Evolutionary conservation across 371 early-diverging fungal species (phyloP).

Genomic region (Gilbertella persicaria): DNA sequence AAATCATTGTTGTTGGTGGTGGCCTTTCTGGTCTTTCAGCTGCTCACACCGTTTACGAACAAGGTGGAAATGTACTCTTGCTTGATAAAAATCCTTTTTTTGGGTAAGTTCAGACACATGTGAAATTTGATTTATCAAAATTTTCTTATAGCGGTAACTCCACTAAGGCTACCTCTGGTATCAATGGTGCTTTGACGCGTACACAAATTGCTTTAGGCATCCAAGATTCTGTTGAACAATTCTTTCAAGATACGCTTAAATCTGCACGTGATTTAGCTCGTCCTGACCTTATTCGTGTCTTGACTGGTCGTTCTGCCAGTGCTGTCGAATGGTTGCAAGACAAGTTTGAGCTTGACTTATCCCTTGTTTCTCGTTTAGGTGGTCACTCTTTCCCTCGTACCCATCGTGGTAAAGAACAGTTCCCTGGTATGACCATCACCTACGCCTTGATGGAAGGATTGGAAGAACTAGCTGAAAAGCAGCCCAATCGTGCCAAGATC

Average conservation of each 20-base stretch:
- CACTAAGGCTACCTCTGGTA: slow-evolving; percentile 97
- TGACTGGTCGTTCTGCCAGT: slow-evolving; percentile 81
- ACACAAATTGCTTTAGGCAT: slow-evolving; percentile 68
- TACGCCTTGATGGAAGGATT: slow-evolving; percentile 89
- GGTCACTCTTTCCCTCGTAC: slow-evolving; percentile 90
- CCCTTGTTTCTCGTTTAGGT: slow-evolving; percentile 89
- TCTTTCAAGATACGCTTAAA: slow-evolving; percentile 86
- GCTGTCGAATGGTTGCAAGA: slow-evolving; percentile 95
- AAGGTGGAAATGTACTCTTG: slow-evolving; percentile 84
- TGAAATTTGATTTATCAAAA: not conserved
- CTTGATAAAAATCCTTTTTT: slow-evolving; percentile 91
- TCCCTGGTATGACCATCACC: slow-evolving; percentile 96
- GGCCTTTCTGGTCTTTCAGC: slow-evolving; percentile 91
- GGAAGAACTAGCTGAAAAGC: slow-evolving; percentile 71
- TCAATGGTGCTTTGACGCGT: slow-evolving; percentile 91
- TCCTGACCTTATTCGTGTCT: slow-evolving; percentile 83
- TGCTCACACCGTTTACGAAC: slow-evolving; percentile 84
- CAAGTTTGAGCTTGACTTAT: slow-evolving; percentile 84
- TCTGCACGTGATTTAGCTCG: slow-evolving; percentile 88
- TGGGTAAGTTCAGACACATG: slow-evolving; percentile 55
- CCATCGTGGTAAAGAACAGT: slow-evolving; percentile 93
- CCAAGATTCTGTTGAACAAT: slow-evolving; percentile 85
- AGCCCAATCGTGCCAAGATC: slow-evolving; percentile 74
- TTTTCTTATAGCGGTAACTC: slow-evolving; percentile 72
- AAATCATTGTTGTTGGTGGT: slow-evolving; percentile 90